Evolutionary conservation across 257 asterid genomes (phyloP).

Genomic region (Solanum bulbocastanum): DNA sequence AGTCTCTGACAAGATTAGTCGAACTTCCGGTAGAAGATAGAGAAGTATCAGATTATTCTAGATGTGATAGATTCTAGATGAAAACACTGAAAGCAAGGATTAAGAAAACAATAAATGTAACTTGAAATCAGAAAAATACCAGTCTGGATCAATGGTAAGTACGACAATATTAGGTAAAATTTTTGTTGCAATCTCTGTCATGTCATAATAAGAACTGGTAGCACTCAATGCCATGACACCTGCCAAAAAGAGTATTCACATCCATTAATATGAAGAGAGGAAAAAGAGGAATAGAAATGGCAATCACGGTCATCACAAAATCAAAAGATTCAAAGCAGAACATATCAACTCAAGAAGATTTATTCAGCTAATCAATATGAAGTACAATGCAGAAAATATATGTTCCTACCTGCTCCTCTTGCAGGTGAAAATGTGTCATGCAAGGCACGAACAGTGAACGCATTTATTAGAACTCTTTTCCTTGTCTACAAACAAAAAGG

Average conservation of each 20-base stretch:
- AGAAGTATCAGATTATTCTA: neutral
- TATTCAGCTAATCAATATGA: neutral
- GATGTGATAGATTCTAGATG: neutral
- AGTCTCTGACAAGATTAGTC: neutral
- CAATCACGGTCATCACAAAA: neutral
- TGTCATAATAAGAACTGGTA: constrained; percentile 85
- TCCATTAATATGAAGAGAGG: neutral
- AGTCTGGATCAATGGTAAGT: constrained; percentile 90
- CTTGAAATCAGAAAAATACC: constrained; percentile 25
- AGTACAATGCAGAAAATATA: neutral
- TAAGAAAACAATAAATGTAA: neutral
- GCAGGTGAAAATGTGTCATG: constrained; percentile 97
- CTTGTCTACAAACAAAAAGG: constrained; percentile 56
- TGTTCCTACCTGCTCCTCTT: constrained; percentile 85
- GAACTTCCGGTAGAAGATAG: neutral
- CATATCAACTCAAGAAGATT: constrained; percentile 9
- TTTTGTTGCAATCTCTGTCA: constrained; percentile 86
- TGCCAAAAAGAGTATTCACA: constrained; percentile 18
- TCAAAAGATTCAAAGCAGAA: neutral
- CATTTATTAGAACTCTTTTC: constrained; percentile 94
- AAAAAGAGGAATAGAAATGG: neutral
- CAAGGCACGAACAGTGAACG: constrained; percentile 91
- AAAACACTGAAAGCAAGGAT: neutral
- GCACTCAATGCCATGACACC: constrained; percentile 95
- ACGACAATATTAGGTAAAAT: constrained; percentile 82